phyloP scores from a whole-genome alignment of 2,329 filamentous ascomycete species.

The Claviceps digitariae region DNA sequence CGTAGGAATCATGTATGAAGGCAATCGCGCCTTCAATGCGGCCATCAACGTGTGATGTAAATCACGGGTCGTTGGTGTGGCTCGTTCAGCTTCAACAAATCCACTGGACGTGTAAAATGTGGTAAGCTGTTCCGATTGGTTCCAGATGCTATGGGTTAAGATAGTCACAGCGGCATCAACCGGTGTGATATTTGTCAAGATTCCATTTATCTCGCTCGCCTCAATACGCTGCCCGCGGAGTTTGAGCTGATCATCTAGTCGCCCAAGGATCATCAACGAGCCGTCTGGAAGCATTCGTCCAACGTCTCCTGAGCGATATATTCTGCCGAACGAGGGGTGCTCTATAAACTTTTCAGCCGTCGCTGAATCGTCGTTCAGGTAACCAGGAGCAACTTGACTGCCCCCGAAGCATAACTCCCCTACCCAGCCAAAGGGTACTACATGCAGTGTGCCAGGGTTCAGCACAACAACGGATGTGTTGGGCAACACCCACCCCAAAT shows the following conservation, averaged over 20 bases:
- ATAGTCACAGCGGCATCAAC: slow-evolving; percentile 53
- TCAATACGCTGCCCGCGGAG: slow-evolving; percentile 71
- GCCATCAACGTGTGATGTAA: slow-evolving; percentile 36
- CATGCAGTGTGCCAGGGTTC: slow-evolving; percentile 26
- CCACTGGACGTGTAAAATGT: slow-evolving; percentile 51
- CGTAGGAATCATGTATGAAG: slow-evolving; percentile 68
- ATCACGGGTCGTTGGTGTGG: slow-evolving; percentile 23
- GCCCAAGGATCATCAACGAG: slow-evolving; percentile 57
- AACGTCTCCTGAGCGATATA: slow-evolving; percentile 75
- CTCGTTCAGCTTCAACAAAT: slow-evolving; percentile 15
- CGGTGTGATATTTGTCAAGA: slow-evolving; percentile 36
- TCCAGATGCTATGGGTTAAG: slow-evolving; percentile 30
- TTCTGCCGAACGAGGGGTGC: slow-evolving; percentile 52
- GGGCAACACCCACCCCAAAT: slow-evolving; percentile 59
- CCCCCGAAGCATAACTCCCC: slow-evolving; percentile 84
- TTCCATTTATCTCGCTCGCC: slow-evolving; percentile 58
- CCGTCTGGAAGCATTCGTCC: slow-evolving; percentile 68
- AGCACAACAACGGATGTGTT: slow-evolving; percentile 68
- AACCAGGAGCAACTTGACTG: slow-evolving; percentile 64
- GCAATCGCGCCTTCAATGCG: slow-evolving; percentile 41
- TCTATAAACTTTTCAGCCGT: slow-evolving; percentile 54
- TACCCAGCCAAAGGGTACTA: slow-evolving; percentile 55
- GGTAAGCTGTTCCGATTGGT: slow-evolving; percentile 40
- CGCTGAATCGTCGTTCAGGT: slow-evolving; percentile 50
- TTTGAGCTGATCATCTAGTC: slow-evolving; percentile 70